Conservation (phyloP, 2,329 filamentous ascomycete genomes). For the Davidsoniella virescens region DNA sequence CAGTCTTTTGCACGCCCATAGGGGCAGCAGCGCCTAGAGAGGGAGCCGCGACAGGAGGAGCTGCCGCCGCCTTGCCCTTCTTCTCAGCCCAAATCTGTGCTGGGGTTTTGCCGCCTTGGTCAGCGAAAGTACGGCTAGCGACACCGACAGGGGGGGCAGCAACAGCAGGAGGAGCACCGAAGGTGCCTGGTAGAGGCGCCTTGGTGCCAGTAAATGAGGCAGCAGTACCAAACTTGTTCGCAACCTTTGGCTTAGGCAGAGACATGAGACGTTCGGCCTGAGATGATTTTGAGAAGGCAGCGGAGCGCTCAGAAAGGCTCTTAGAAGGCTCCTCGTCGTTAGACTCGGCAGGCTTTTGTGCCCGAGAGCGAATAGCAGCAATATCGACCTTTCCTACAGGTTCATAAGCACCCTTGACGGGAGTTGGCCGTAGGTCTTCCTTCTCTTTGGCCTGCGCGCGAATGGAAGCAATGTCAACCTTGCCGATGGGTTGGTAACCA, state of each 20-base stretch:
- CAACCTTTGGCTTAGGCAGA: conserved; percentile 86
- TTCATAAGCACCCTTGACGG: conserved; percentile 86
- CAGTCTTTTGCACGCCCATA: conserved; percentile 53
- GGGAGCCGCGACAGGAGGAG: conserved; percentile 27
- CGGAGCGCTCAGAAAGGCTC: conserved; percentile 58
- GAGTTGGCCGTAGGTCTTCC: conserved; percentile 64
- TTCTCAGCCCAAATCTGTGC: conserved; percentile 96
- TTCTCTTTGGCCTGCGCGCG: conserved; percentile 53
- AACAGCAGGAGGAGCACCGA: conserved; percentile 44
- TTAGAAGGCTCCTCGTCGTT: conserved; percentile 29
- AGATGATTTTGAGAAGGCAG: conserved; percentile 45
- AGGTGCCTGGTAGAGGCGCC: conserved; percentile 58
- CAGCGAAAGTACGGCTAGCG: conserved; percentile 85
- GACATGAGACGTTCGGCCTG: conserved; percentile 68
- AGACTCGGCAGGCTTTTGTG: conserved; percentile 43
- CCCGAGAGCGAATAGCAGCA: conserved; percentile 73
- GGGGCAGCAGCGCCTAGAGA: conserved; percentile 32
- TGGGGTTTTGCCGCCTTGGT: conserved; percentile 87
- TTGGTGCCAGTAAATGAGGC: conserved; percentile 75
- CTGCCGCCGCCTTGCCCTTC: conserved; percentile 51
- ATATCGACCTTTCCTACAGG: conserved; percentile 96
- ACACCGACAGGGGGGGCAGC: conserved; percentile 49
- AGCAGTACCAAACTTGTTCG: conserved; percentile 66
- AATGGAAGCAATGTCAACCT: conserved; percentile 92
- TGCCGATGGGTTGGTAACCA: conserved; percentile 83